These are phyloP conservation scores for Claviceps sp. DNA, from an alignment of 2,329 filamentous ascomycete species.

Conservation along the genomic window DNA sequence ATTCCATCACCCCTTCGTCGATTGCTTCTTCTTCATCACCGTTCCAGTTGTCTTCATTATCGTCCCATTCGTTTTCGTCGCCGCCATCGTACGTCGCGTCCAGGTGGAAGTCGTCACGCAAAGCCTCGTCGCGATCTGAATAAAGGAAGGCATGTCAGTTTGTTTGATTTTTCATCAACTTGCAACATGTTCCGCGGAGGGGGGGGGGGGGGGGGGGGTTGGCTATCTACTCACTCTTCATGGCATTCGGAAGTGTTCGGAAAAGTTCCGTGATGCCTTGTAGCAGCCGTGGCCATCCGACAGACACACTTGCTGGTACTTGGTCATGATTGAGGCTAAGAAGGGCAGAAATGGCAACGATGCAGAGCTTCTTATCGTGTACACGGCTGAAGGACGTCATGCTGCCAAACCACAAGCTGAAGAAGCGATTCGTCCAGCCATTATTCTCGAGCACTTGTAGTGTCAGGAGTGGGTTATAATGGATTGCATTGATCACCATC, in stretches of 20 bases:
- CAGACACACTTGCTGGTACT: constrained; percentile 83
- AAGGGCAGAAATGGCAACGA: constrained; percentile 80
- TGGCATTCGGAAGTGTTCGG: constrained; percentile 73
- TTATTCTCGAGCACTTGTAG: constrained; percentile 82
- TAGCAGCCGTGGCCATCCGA: constrained; percentile 86
- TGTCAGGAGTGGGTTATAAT: constrained; percentile 84
- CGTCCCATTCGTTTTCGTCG: constrained; percentile 69
- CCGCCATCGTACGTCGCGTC: constrained; percentile 51
- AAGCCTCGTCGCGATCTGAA: constrained; percentile 74
- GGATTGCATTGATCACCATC: constrained; percentile 95
- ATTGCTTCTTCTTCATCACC: constrained; percentile 55
- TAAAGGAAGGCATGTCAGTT: background rate
- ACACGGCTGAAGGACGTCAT: constrained; percentile 89
- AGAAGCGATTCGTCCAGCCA: constrained; percentile 97
- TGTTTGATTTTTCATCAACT: too few species aligned
- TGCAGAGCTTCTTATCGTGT: constrained; percentile 97
- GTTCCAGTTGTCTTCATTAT: constrained; percentile 72
- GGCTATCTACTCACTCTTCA: constrained; percentile 54
- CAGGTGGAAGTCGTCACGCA: constrained; percentile 73
- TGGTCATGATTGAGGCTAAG: constrained; percentile 67
- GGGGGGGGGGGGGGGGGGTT: too few species aligned
- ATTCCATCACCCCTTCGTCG: constrained; percentile 50
- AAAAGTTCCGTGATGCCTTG: constrained; percentile 83
- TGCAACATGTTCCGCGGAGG: too few species aligned
- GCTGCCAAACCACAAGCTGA: constrained; percentile 93